Conservation (phyloP, 208 protist genomes). For the Trypanosoma scelopori region DNA sequence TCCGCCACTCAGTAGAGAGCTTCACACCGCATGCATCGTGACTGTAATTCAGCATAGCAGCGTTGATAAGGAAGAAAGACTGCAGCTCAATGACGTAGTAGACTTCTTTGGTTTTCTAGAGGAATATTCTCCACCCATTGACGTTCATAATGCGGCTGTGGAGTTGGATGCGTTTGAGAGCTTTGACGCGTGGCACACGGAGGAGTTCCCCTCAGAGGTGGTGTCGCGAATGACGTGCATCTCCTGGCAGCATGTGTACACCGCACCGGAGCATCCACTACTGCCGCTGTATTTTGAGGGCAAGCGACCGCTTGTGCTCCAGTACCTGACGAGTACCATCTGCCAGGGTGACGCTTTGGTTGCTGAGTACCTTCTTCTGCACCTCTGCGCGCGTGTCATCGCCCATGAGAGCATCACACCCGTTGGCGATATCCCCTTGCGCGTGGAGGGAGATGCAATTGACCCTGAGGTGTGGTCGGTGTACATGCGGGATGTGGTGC, state of each 20-base stretch:
- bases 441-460: conserved; percentile 33
- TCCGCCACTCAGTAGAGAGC: conserved; percentile 15
- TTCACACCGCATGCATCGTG: conserved; percentile 43
- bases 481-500: conserved; percentile 39
- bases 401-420: conserved; percentile 51
- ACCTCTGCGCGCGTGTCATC: conserved; percentile 56
- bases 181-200: conserved; percentile 55
- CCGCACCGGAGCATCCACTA: conserved; percentile 25
- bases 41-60: conserved; percentile 32
- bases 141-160: background rate
- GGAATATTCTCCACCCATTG: conserved; percentile 5
- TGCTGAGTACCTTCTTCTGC: conserved; percentile 73
- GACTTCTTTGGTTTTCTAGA: conserved; percentile 79
- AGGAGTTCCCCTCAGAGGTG: conserved; percentile 38
- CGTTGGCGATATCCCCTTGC: conserved; percentile 78
- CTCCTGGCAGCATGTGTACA: conserved; percentile 25
- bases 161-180: conserved; percentile 41
- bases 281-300: conserved; percentile 8
- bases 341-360: conserved; percentile 59
- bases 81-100: conserved; percentile 66
- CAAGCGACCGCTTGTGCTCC: conserved; percentile 16
- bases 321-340: conserved; percentile 33
- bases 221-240: conserved; percentile 53
- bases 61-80: conserved; percentile 5
- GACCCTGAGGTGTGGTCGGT: conserved; percentile 40